Evolutionary conservation across 2,329 filamentous ascomycete species (phyloP).

Genomic region (Biscogniauxia marginata): DNA sequence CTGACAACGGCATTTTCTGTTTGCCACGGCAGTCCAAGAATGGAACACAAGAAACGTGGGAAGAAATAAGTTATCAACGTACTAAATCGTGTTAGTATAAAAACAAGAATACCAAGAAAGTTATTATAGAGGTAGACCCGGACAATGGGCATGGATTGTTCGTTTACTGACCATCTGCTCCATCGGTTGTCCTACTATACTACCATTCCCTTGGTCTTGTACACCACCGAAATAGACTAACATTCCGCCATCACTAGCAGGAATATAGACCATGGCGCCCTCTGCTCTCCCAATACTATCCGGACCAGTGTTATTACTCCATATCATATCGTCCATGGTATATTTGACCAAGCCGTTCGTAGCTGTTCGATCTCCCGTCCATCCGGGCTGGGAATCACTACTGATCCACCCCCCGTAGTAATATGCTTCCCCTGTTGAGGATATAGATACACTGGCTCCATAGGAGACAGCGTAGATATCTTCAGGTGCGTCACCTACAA

Average conservation of each 20-base stretch:
- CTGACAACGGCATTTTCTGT: background rate
- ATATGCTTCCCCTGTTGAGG: slow-evolving; percentile 55
- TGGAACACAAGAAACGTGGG: background rate
- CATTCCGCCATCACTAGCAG: slow-evolving; percentile 57
- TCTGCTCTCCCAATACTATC: slow-evolving; percentile 56
- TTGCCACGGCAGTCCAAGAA: background rate
- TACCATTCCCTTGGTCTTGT: slow-evolving; percentile 48
- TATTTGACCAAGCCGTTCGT: slow-evolving; percentile 55
- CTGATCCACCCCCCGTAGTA: slow-evolving; percentile 64
- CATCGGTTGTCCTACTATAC: slow-evolving; percentile 43
- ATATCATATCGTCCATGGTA: slow-evolving; percentile 50
- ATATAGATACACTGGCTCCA: slow-evolving; percentile 55
- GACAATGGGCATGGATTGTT: background rate
- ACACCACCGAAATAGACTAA: slow-evolving; percentile 63
- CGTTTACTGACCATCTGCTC: slow-evolving; percentile 40
- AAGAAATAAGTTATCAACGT: background rate
- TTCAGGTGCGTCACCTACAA: slow-evolving; percentile 38
- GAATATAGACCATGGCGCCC: slow-evolving; percentile 59
- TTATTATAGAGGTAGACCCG: no score
- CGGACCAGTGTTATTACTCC: slow-evolving; percentile 54
- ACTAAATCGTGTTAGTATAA: background rate
- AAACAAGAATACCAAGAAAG: background rate
- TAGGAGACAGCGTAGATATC: slow-evolving; percentile 50
- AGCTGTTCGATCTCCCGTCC: slow-evolving; percentile 47
- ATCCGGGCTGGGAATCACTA: slow-evolving; percentile 50